Percentiles rank a stretch among this genome's conserved stretches.
These are phyloP conservation scores for Coniosporium apollinis DNA, from an alignment of 495 filamentous ascomycete genomes.

Conservation along the genomic window DNA sequence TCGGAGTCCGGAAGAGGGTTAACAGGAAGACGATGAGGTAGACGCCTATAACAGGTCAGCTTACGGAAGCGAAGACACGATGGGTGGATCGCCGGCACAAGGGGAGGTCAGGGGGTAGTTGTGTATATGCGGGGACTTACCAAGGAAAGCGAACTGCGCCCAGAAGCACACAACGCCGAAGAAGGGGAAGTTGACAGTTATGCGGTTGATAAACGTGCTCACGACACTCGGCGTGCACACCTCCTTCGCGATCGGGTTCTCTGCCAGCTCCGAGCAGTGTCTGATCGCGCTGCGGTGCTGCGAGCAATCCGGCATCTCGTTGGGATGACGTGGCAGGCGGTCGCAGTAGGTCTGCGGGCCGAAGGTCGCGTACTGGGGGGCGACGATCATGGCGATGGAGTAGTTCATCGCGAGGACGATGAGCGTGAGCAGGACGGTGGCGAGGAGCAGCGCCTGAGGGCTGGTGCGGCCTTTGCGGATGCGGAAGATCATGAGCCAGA, in stretches of 20 bases:
- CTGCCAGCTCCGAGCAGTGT: constrained; percentile 60
- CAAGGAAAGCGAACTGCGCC: constrained; percentile 85
- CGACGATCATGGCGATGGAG: constrained; percentile 73
- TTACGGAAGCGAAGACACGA: too few relatives aligned
- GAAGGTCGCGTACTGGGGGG: constrained; percentile 87
- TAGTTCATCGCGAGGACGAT: constrained; percentile 85
- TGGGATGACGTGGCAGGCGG: constrained; percentile 34
- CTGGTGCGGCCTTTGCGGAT: constrained; percentile 77
- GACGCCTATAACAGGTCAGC: constrained; percentile 30
- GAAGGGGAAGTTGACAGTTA: constrained; percentile 90
- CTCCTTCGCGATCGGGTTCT: constrained; percentile 41
- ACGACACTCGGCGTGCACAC: constrained; percentile 84
- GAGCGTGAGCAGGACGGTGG: constrained; percentile 77
- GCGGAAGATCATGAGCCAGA: constrained; percentile 84
- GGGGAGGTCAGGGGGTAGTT: too few relatives aligned
- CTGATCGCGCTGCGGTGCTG: constrained; percentile 52
- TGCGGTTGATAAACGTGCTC: constrained; percentile 80
- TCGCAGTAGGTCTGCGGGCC: constrained; percentile 90
- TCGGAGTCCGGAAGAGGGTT: constrained; percentile 63
- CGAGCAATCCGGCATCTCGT: constrained; percentile 61
- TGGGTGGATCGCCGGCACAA: too few relatives aligned
- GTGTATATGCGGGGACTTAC: constrained; percentile 29
- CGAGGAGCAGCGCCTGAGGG: constrained; percentile 81
- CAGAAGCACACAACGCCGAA: constrained; percentile 91
- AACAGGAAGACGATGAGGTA: constrained; percentile 64